Evolutionary conservation across 2,329 filamentous ascomycete genomes (phyloP).

Genomic region (Stagonosporopsis chrysanthemi): DNA sequence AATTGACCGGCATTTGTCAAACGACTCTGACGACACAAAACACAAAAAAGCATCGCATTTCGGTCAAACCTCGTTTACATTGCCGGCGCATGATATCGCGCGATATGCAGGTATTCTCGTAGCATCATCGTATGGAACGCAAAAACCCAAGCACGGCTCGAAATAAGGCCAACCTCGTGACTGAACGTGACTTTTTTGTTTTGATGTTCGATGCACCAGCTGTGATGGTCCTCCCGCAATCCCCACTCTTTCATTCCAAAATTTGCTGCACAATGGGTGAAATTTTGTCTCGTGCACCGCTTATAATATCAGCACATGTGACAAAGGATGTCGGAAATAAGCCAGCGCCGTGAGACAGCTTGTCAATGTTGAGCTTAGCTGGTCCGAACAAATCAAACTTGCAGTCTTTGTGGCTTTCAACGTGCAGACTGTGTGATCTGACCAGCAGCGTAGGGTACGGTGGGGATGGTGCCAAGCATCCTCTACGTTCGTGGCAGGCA

Average conservation of each 20-base stretch:
- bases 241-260: slow-evolving; percentile 21
- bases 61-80: background rate
- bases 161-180: background rate
- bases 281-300: slow-evolving; percentile 1
- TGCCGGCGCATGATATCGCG: background rate
- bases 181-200: background rate
- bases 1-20: slow-evolving; percentile 19
- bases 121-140: background rate
- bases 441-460: background rate
- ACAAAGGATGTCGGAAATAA: slow-evolving; percentile 15
- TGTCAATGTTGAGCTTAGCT: background rate
- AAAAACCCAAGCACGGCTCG: background rate
- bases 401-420: background rate
- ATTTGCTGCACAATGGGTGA: slow-evolving; percentile 5
- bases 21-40: background rate
- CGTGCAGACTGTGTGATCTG: background rate
- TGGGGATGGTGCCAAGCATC: background rate
- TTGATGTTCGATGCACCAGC: background rate
- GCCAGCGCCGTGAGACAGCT: background rate
- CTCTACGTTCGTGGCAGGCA: background rate
- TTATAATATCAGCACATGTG: background rate
- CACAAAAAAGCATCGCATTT: background rate
- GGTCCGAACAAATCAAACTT: background rate
- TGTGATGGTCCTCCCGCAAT: slow-evolving; percentile 18
- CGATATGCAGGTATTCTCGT: background rate